Percentiles rank a stretch among this genome's conserved stretches.
Conservation (phyloP, 805 yeast species). For the Hanseniaspora meyeri region DNA sequence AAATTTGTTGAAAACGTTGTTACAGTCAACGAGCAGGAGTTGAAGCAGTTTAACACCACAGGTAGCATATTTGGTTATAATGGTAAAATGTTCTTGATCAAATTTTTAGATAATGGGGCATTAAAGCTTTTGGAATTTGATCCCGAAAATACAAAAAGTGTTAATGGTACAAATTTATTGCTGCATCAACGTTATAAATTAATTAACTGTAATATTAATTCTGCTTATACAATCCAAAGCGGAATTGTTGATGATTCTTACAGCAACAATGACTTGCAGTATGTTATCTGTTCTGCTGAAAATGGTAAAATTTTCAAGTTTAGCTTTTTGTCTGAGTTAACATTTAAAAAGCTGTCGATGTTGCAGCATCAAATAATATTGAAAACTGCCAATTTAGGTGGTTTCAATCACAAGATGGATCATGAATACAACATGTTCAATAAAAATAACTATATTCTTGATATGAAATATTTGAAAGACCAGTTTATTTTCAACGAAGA, state of each 20-base stretch:
- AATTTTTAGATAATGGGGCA: conserved; percentile 59
- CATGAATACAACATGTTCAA: conserved; percentile 26
- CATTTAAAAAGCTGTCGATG: conserved; percentile 69
- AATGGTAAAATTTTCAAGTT: conserved; percentile 74
- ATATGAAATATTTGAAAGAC: conserved; percentile 9
- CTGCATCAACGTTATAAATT: conserved; percentile 4
- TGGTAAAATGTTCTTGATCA: conserved; percentile 53
- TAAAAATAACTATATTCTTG: conserved; percentile 9
- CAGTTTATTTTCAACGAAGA: conserved; percentile 5
- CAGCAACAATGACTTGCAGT: conserved; percentile 4
- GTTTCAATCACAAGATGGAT: conserved; percentile 68
- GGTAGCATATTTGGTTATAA: conserved; percentile 77
- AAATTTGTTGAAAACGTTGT: conserved; percentile 39
- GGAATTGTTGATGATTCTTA: not conserved
- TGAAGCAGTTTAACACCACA: conserved; percentile 65
- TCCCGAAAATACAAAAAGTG: conserved; percentile 33
- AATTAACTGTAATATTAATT: not conserved
- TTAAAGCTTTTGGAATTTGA: conserved; percentile 33
- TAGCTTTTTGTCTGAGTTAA: conserved; percentile 59
- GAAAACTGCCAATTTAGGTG: conserved; percentile 58
- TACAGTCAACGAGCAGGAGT: conserved; percentile 54
- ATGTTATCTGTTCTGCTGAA: conserved; percentile 47
- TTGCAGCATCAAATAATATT: conserved; percentile 80
- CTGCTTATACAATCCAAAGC: conserved; percentile 1
- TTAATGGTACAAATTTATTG: conserved; percentile 24